Base-by-base conservation (phyloP, 176 grass and related monocot species). In the Poa pratensis region DNA sequence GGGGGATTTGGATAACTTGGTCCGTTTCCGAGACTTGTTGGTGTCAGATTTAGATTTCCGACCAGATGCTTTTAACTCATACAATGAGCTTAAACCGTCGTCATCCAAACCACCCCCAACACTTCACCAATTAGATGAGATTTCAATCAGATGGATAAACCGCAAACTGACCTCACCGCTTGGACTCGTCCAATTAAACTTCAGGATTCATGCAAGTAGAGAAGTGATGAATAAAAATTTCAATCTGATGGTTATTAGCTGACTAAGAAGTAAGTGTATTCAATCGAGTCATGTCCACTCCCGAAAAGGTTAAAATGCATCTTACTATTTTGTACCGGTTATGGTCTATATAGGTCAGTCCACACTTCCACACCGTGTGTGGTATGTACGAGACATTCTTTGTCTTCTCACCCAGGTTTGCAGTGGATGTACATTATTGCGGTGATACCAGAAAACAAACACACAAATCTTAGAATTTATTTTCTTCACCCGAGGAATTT, bases 331-430 rank as follows among this genome's bases (percentile, higher is more conserved):
- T 65, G 2, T 65, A 65, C 24, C 28, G 27, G 26, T 30, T 62
- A 60, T 59, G 58, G 58, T 26, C 22, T 61, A 26, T 26, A 61
- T 26, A 61, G 22, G 58, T 26, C 58, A 24, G 16, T 65, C 45
- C 14, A 39, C 45, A 48, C 43, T 46, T 66, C 28, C 28, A 67
- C 11, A 45, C 42, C 13, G 69, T 18, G 3, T 51, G 24, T 16
- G 48, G 26, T 75, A 30, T 75, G 16, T 50, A 7, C 48, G 19
- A 52, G 46, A 75, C 72, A 75, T 75, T 75, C 46, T 52, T 18
- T 75, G 48, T 52, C 46, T 52, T 30, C 26, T 75, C 72, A 30
- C 26, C 46, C 46, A 74, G 12, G 72, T 75, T 28, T 28, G 4
- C 16, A 17, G 27, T 32, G 60, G 60, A 63, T 63, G 60, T 3